A percentile compares a stretch with the other conserved stretches of the same genome.
These are phyloP conservation scores for Microcyclosporella mali DNA, from an alignment of 2,329 filamentous ascomycete species.

Conservation along the genomic window DNA sequence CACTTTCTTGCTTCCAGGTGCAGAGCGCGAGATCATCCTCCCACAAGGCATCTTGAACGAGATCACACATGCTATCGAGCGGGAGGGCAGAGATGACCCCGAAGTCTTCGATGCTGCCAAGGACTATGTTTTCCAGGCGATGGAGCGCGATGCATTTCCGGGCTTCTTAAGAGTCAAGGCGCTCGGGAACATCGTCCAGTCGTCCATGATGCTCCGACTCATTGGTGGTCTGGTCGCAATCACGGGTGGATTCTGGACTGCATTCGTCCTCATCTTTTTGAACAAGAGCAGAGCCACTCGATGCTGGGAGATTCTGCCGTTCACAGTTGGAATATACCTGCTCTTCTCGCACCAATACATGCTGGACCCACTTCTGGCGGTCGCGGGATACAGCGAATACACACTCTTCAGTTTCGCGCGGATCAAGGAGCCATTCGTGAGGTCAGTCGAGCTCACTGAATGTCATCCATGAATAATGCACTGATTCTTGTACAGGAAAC, in stretches of 20 bases:
- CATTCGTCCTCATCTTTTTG: constrained; percentile 88
- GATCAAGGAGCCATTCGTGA: constrained; percentile 85
- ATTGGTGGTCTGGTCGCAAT: constrained; percentile 79
- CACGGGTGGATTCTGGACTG: constrained; percentile 90
- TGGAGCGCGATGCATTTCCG: constrained; percentile 98
- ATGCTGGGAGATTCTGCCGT: constrained; percentile 88
- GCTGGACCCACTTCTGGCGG: constrained; percentile 82
- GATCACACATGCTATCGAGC: constrained; percentile 82
- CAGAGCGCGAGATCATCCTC: constrained; percentile 91
- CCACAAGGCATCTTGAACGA: constrained; percentile 80
- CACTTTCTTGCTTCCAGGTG: constrained; percentile 89
- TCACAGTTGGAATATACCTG: constrained; percentile 83
- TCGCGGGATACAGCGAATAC: constrained; percentile 90
- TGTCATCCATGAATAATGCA: background rate
- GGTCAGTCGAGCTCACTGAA: constrained; percentile 15
- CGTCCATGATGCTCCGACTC: constrained; percentile 78
- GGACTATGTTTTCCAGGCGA: constrained; percentile 98
- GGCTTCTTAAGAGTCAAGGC: constrained; percentile 94
- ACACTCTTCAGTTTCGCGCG: constrained; percentile 87
- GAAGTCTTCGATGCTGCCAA: constrained; percentile 97
- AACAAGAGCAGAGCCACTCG: constrained; percentile 66
- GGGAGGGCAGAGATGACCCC: constrained; percentile 85
- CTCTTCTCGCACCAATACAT: constrained; percentile 92
- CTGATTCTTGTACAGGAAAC: constrained; percentile 45
- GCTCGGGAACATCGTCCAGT: constrained; percentile 87